phyloP scores from a whole-genome alignment of 768 basidiomycete species.

The Pleurotus djamor region DNA sequence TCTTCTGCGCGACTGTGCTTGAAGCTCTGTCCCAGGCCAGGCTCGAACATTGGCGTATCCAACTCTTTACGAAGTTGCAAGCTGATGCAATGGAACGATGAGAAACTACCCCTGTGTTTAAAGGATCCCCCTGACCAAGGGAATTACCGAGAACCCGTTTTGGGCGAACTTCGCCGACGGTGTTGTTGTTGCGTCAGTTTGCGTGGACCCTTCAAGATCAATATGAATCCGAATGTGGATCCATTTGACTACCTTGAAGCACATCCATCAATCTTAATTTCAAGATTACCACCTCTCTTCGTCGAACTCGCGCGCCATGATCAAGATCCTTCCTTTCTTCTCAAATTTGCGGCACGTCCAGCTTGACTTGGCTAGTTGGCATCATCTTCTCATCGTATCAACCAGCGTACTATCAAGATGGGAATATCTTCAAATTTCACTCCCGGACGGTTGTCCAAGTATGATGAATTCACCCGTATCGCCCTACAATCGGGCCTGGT shows the following conservation, averaged over 20 bases:
- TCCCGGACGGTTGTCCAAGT: conserved; percentile 11
- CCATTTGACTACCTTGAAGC: too few species aligned
- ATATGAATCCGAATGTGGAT: too few species aligned
- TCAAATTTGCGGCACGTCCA: conserved; percentile 14
- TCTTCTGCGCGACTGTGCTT: not conserved
- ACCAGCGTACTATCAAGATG: conserved; percentile 8
- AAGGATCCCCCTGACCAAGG: too few species aligned
- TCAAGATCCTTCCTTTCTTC: conserved; percentile 16
- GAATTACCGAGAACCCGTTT: too few species aligned
- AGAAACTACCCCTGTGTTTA: too few species aligned
- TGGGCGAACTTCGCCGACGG: too few species aligned
- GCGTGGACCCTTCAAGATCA: too few species aligned
- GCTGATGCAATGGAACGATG: too few species aligned
- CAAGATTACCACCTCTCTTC: too few species aligned
- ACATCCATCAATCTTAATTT: too few species aligned
- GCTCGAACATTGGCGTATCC: not conserved
- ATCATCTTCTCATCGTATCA: not conserved
- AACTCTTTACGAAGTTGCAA: not conserved
- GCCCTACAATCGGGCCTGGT: conserved; percentile 23
- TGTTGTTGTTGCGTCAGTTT: too few species aligned
- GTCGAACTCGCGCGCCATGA: too few species aligned
- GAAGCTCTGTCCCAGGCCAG: not conserved
- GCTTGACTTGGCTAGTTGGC: not conserved
- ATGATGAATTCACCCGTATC: conserved; percentile 19
- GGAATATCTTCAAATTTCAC: conserved; percentile 1